Evolutionary conservation across 768 basidiomycete species (phyloP).

Genomic region (Neoboletus magnificus): DNA sequence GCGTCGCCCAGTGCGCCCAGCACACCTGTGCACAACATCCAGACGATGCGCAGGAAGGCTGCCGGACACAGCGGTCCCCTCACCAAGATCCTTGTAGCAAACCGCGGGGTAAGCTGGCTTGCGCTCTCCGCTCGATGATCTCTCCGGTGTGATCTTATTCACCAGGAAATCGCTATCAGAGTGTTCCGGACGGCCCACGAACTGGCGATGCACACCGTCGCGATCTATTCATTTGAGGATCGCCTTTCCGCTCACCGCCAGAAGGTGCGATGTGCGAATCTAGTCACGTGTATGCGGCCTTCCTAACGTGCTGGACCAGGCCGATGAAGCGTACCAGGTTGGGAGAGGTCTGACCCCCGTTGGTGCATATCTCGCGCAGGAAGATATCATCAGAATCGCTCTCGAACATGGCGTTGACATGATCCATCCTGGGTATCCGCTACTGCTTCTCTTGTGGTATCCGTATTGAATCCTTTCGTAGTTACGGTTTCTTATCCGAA

Average conservation of each 20-base stretch:
- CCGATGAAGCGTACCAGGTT: slow-evolving; percentile 98
- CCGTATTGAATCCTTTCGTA: slow-evolving; percentile 29
- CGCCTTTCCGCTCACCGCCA: slow-evolving; percentile 95
- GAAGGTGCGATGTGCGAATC: slow-evolving; percentile 60
- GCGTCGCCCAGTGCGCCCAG: slow-evolving; percentile 73
- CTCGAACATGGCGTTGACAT: slow-evolving; percentile 98
- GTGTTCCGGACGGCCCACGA: slow-evolving; percentile 99
- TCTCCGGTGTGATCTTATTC: slow-evolving; percentile 5
- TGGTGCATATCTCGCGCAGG: slow-evolving; percentile 94
- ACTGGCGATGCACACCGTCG: slow-evolving; percentile 98
- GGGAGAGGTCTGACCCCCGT: slow-evolving; percentile 96
- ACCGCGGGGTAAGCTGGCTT: slow-evolving; percentile 71
- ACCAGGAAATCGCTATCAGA: slow-evolving; percentile 96
- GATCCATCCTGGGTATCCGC: slow-evolving; percentile 91
- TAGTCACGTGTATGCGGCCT: slow-evolving; percentile 28
- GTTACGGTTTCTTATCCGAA: slow-evolving; percentile 97
- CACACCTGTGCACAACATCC: slow-evolving; percentile 86
- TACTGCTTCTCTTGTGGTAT: not conserved
- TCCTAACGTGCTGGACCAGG: slow-evolving; percentile 43
- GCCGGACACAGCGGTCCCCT: slow-evolving; percentile 88
- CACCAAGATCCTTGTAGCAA: slow-evolving; percentile 90
- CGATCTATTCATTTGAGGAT: slow-evolving; percentile 98
- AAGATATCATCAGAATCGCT: slow-evolving; percentile 95
- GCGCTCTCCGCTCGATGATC: slow-evolving; percentile 5
- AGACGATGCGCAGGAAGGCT: slow-evolving; percentile 86